Percentiles rank a stretch among this genome's conserved stretches.
Evolutionary conservation across 2,329 filamentous ascomycete genomes (phyloP).

Genomic region (Apiospora aurea): DNA sequence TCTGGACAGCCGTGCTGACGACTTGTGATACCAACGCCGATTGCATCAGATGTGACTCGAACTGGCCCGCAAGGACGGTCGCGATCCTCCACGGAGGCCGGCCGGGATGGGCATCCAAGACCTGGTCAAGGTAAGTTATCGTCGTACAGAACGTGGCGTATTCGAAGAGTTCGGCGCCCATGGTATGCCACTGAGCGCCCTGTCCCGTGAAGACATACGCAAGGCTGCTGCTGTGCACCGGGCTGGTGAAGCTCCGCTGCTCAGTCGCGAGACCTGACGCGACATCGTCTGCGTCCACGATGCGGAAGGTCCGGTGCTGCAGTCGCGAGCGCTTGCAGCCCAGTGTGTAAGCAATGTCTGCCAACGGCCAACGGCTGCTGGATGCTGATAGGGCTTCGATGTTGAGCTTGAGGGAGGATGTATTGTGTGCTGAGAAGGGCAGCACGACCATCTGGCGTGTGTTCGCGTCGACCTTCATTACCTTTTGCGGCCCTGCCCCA

Average conservation of each 20-base stretch:
- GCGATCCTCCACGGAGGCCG: constrained; percentile 27
- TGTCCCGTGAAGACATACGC: constrained; percentile 34
- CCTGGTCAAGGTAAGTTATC: constrained; percentile 30
- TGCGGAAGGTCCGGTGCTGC: constrained; percentile 47
- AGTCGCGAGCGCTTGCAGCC: constrained; percentile 52
- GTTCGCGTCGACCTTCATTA: neutral
- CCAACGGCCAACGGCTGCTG: constrained; percentile 31
- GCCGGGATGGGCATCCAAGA: constrained; percentile 22
- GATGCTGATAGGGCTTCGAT: neutral
- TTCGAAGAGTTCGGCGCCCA: constrained; percentile 34
- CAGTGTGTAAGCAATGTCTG: constrained; percentile 55
- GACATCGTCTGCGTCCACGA: neutral
- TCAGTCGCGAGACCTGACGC: neutral
- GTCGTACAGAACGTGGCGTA: constrained; percentile 26
- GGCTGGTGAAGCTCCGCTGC: constrained; percentile 5
- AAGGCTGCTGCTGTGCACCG: neutral
- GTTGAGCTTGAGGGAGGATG: neutral
- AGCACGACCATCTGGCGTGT: neutral
- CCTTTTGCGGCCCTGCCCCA: neutral
- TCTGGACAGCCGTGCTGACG: constrained; percentile 42
- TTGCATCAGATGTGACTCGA: neutral
- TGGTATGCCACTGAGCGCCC: constrained; percentile 42
- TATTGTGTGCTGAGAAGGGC: constrained; percentile 14
- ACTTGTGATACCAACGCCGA: constrained; percentile 39
- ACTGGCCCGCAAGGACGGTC: constrained; percentile 20